Percentiles rank a stretch among this genome's conserved stretches.
Conservation (phyloP, 2,329 filamentous ascomycete species). For the Metarhizium anisopliae region DNA sequence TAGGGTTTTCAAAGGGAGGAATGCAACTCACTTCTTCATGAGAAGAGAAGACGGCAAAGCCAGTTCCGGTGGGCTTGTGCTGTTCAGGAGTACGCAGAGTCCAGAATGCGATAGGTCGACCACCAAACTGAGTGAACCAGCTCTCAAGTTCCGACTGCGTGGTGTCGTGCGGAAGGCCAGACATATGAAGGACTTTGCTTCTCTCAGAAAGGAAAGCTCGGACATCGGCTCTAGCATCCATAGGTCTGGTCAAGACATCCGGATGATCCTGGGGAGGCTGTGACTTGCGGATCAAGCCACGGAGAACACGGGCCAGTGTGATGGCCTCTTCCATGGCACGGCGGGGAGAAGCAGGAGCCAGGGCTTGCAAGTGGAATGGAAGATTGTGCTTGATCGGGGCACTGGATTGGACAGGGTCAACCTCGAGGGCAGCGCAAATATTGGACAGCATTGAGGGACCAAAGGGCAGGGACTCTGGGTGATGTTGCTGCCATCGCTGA, state of each 20-base stretch:
- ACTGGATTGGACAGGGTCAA: slow-evolving; percentile 94
- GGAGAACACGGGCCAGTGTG: slow-evolving; percentile 83
- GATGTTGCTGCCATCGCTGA: slow-evolving; percentile 96
- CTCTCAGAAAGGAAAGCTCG: slow-evolving; percentile 91
- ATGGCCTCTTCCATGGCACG: slow-evolving; percentile 97
- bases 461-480: slow-evolving; percentile 94
- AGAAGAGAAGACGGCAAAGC: slow-evolving; percentile 96
- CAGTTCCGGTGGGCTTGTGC: slow-evolving; percentile 97
- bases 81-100: slow-evolving; percentile 95
- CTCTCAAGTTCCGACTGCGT: slow-evolving; percentile 98
- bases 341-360: slow-evolving; percentile 89
- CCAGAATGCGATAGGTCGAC: slow-evolving; percentile 97
- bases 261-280: slow-evolving; percentile 89
- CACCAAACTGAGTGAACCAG: slow-evolving; percentile 99
- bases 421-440: slow-evolving; percentile 95
- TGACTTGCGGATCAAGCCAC: slow-evolving; percentile 90
- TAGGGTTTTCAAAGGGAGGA: not conserved
- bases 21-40: slow-evolving; percentile 79
- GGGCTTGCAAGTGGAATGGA: slow-evolving; percentile 91
- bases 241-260: slow-evolving; percentile 86
- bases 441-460: slow-evolving; percentile 92
- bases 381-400: slow-evolving; percentile 98
- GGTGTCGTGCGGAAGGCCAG: slow-evolving; percentile 91
- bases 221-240: slow-evolving; percentile 95
- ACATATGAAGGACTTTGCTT: slow-evolving; percentile 97